These are phyloP conservation scores for Mortierella antarctica DNA, from an alignment of 192 early-diverging fungal genomes.

Conservation along the genomic window DNA sequence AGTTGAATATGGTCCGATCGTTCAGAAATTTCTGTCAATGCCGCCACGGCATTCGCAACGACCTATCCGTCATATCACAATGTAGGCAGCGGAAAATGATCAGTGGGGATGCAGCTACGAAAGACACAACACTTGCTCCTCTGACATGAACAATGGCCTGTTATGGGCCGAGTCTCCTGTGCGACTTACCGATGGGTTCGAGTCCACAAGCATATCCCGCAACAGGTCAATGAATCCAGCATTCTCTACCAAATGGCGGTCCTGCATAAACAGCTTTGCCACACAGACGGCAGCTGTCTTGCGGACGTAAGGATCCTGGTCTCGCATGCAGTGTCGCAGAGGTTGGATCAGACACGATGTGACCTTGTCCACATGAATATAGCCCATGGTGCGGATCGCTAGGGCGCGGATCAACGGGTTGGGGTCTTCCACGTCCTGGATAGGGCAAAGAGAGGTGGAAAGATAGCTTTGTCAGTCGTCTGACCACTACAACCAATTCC, in stretches of 20 bases:
- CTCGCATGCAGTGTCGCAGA: slow-evolving; percentile 81
- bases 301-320: slow-evolving; percentile 95
- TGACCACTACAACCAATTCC: no score
- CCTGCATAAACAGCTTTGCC: slow-evolving; percentile 93
- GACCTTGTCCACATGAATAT: slow-evolving; percentile 93
- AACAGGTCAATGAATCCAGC: slow-evolving; percentile 93
- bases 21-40: slow-evolving; percentile 94
- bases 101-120: background rate
- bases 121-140: background rate
- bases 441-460: slow-evolving; percentile 8
- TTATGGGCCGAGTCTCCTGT: no score
- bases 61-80: slow-evolving; percentile 64
- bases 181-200: slow-evolving; percentile 84
- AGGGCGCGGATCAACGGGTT: slow-evolving; percentile 96
- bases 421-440: slow-evolving; percentile 87
- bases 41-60: slow-evolving; percentile 95
- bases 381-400: slow-evolving; percentile 98
- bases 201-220: slow-evolving; percentile 84
- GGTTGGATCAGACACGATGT: slow-evolving; percentile 88
- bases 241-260: slow-evolving; percentile 83
- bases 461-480: background rate
- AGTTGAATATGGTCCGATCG: slow-evolving; percentile 88
- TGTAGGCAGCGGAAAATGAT: background rate
- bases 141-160: no score
- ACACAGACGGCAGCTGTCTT: slow-evolving; percentile 97